Conservation (phyloP, 805 yeast species). For the Wickerhamiella brachini region DNA sequence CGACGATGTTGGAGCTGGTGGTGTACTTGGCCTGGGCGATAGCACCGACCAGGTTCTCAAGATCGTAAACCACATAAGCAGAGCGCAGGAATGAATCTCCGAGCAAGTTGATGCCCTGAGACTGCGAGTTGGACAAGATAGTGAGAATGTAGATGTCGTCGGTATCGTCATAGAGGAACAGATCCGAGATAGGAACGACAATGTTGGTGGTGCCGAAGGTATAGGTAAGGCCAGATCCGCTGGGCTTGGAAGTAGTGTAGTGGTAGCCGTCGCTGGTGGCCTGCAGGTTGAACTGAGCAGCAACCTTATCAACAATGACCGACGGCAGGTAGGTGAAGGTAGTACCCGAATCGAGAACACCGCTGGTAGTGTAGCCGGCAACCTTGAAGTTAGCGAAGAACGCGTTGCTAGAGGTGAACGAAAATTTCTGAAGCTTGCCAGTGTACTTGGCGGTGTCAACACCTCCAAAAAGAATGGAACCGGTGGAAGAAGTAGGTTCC, state of each 20-base stretch:
- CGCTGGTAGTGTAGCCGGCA: constrained; percentile 2
- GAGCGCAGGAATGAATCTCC: constrained; percentile 53
- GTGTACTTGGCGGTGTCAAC: constrained; percentile 48
- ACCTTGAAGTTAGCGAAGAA: constrained; percentile 10
- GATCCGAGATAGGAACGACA: constrained; percentile 17
- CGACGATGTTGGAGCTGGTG: constrained; percentile 19
- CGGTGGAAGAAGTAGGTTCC: constrained; percentile 21
- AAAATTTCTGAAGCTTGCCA: constrained; percentile 31
- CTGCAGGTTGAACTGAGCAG: constrained; percentile 6
- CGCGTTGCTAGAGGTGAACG: constrained; percentile 15
- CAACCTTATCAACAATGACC: constrained; percentile 3
- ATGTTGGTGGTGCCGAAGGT: constrained; percentile 14
- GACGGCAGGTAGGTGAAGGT: constrained; percentile 33
- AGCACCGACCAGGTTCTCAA: constrained; percentile 41
- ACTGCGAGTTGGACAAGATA: constrained; percentile 10
- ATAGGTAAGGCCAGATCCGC: constrained; percentile 1
- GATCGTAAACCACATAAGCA: constrained; percentile 52
- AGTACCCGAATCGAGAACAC: constrained; percentile 40
- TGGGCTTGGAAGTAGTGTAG: background rate
- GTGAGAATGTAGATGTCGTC: constrained; percentile 2
- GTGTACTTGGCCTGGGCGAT: constrained; percentile 35
- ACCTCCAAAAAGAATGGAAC: constrained; percentile 53
- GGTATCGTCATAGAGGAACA: constrained; percentile 13
- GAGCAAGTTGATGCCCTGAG: constrained; percentile 22
- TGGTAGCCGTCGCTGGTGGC: background rate